Evolutionary conservation across 1,284 basidiomycete genomes (phyloP), one percentile per base, ranked within the genome.

Genomic region (Amylostereum areolatum): DNA sequence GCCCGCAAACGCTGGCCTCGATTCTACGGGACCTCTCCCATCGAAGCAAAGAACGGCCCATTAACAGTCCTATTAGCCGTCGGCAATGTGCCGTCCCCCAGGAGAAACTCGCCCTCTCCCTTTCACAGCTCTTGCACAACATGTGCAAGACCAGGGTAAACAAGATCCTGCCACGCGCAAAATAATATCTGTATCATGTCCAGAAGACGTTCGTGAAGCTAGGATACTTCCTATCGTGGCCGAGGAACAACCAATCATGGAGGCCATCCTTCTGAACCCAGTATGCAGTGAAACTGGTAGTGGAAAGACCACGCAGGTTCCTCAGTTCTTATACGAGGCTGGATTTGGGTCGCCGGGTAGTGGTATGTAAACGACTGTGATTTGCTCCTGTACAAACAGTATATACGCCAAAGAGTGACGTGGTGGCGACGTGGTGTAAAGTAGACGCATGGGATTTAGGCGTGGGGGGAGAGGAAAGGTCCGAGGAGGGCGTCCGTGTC

Each of bases 241-340:
- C 10, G 95, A 99, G 65, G 97, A 99, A 62, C 94, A 99, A 62
- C 77, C 81, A 3, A 93, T 99, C 48, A 89, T 99, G 78, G 93
- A 97, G 62, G 83, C 92, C 2, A 84, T 99, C 46, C 68, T 93
- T 51, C 73, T 97, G 48, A 85, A 99, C 62, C 81, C 89, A 3
- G 82, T 88, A 9, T 88, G 85, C 57, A 86, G 86, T 66, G 85
- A 88, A 65, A 99, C 97, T 5, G 97, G 97, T 52, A 96, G 92
- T 61, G 97, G 97, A 46, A 99, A 99, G 71, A 99, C 97, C 1
- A 99, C 97, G 0, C 97, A 99, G 66, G 85, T 99, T 1, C 97
- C 97, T 3, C 97, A 99, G 64, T 89, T 90, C 68, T 66, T 90
- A 9, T 89, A 89, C 59, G 97, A 99, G 67, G 92, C 91, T n/a